Conservation (phyloP, 1,139 yeast species). For the Geotrichum klebahnii region DNA sequence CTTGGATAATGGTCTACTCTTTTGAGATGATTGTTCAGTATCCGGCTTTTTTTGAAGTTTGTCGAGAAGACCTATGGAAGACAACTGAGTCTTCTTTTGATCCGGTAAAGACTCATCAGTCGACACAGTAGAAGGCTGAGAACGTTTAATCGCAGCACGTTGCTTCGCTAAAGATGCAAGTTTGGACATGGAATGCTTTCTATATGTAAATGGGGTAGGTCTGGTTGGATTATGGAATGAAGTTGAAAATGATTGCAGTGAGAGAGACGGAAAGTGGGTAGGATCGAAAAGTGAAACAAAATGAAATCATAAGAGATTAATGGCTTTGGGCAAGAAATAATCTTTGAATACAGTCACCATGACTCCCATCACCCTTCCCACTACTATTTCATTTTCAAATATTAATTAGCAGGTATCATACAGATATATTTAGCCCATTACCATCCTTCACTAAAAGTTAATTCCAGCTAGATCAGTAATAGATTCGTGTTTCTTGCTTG, state of each 20-base stretch:
- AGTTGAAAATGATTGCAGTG: background rate
- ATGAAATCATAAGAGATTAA: no score
- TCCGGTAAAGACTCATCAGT: conserved; percentile 11
- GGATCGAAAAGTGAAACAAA: background rate
- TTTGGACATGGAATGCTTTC: conserved; percentile 18
- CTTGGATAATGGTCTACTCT: conserved; percentile 7
- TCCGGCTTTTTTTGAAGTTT: conserved; percentile 10
- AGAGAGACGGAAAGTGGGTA: background rate
- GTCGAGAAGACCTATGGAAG: conserved; percentile 18
- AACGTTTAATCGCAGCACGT: conserved; percentile 18
- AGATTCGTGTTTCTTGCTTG: no score
- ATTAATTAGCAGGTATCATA: no score
- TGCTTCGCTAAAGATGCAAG: conserved; percentile 21
- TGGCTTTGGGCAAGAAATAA: background rate
- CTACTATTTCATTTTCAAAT: no score
- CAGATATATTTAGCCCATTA: background rate
- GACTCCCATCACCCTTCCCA: background rate
- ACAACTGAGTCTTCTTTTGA: conserved; percentile 10
- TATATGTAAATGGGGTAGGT: background rate
- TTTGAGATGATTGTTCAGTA: background rate
- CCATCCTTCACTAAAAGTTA: background rate
- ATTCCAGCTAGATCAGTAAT: no score
- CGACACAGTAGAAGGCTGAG: conserved; percentile 4
- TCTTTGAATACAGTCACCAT: background rate
- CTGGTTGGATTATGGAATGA: background rate